Evolutionary conservation across 2,329 filamentous ascomycete genomes (phyloP).

Genomic region (Xylariaceae sp.): DNA sequence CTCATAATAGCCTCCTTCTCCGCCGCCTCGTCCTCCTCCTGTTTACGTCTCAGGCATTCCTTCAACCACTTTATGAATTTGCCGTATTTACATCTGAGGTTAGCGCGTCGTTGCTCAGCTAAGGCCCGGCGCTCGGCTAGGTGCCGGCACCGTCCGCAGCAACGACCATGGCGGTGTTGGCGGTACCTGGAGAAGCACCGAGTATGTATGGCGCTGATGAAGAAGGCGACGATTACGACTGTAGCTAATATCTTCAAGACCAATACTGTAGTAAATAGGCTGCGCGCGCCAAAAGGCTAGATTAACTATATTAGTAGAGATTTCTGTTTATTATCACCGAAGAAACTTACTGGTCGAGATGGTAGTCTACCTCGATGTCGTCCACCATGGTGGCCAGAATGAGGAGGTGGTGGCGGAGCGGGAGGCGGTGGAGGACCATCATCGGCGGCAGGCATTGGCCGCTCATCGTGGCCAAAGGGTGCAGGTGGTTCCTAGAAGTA

Average conservation of each 20-base stretch:
- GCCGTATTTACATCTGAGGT: slow-evolving; percentile 31
- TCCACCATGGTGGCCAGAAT: background rate
- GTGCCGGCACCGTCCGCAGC: slow-evolving; percentile 31
- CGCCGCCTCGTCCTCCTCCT: slow-evolving; percentile 35
- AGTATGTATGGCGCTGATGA: slow-evolving; percentile 30
- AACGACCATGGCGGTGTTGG: slow-evolving; percentile 33
- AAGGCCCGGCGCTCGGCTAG: slow-evolving; percentile 11
- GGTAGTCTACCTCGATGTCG: slow-evolving; percentile 9
- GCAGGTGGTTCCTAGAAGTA: slow-evolving; percentile 6
- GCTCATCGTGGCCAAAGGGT: slow-evolving; percentile 9
- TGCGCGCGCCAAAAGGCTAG: slow-evolving; percentile 19
- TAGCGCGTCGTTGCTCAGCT: too few species aligned
- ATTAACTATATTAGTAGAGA: slow-evolving; percentile 7
- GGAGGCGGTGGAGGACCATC: slow-evolving; percentile 9
- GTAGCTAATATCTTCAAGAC: slow-evolving; percentile 19
- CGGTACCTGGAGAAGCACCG: slow-evolving; percentile 32
- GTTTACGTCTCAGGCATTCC: slow-evolving; percentile 22
- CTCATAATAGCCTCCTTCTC: slow-evolving; percentile 43
- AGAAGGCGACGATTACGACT: slow-evolving; percentile 31
- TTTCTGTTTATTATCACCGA: background rate
- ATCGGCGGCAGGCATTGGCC: slow-evolving; percentile 2
- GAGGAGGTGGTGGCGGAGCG: slow-evolving; percentile 12
- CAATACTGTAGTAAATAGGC: slow-evolving; percentile 8
- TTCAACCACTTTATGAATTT: slow-evolving; percentile 37
- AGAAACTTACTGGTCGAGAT: slow-evolving; percentile 12